Percentiles rank a stretch among this genome's conserved stretches.
Conservation (phyloP, 257 asterid species). For the Solanum clarkiae region DNA sequence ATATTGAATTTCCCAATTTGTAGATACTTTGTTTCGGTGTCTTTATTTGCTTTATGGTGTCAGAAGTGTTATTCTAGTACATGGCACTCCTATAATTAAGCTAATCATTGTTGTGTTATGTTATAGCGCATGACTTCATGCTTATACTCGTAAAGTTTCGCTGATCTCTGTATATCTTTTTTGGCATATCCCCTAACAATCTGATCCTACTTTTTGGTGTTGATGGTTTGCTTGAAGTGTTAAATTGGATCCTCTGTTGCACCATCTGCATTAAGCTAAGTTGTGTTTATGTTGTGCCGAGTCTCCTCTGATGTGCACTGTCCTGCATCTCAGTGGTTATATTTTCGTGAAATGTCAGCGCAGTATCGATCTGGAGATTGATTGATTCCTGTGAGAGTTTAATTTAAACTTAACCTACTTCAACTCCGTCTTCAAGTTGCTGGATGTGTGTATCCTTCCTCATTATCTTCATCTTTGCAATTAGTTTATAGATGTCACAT, state of each 20-base stretch:
- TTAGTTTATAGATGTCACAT: not conserved
- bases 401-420: not conserved
- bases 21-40: not conserved
- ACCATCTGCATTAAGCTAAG: not conserved
- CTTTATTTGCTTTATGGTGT: not conserved
- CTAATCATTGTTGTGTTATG: constrained; percentile 24
- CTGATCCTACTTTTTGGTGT: constrained; percentile 27
- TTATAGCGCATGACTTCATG: constrained; percentile 40
- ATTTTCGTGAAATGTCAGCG: not conserved
- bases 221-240: constrained; percentile 36
- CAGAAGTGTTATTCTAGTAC: not conserved
- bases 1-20: not conserved
- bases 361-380: not conserved
- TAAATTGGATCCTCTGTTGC: constrained; percentile 18
- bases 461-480: not conserved
- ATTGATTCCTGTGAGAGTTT: not conserved
- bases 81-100: not conserved
- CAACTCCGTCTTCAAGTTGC: not conserved
- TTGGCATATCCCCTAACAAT: constrained; percentile 25
- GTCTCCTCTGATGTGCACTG: not conserved
- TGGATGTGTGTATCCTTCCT: not conserved
- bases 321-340: not conserved
- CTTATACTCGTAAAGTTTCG: constrained; percentile 36
- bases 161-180: constrained; percentile 29
- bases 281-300: not conserved